Percentiles rank a stretch among this genome's conserved stretches.
phyloP scores from a whole-genome alignment of 805 yeast species.

The Saturnispora diversa region DNA sequence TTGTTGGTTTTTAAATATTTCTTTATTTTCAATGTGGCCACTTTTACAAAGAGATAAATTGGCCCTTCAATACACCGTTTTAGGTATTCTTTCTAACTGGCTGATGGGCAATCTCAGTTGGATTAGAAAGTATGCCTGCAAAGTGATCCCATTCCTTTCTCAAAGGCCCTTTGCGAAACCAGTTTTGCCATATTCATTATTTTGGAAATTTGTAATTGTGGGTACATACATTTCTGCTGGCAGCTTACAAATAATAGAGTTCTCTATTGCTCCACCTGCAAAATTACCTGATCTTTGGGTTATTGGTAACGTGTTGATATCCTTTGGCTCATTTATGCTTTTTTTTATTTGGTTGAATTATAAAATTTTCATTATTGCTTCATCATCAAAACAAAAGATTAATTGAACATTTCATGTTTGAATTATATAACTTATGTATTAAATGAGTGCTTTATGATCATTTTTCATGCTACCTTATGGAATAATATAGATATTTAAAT shows the following conservation, averaged over 20 bases:
- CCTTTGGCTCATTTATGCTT: constrained; percentile 64
- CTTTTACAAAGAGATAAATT: constrained; percentile 69
- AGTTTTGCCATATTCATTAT: constrained; percentile 40
- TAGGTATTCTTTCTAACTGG: constrained; percentile 68
- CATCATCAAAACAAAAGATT: not conserved
- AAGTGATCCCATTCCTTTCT: constrained; percentile 19
- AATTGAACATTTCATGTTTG: not conserved
- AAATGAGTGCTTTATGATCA: not conserved
- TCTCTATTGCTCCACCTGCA: constrained; percentile 42
- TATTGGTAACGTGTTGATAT: constrained; percentile 60
- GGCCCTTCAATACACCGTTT: constrained; percentile 58
- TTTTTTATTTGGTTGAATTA: constrained; percentile 81
- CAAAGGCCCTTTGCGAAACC: constrained; percentile 25
- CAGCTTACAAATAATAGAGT: constrained; percentile 48
- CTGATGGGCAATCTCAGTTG: constrained; percentile 57
- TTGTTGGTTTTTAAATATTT: constrained; percentile 81
- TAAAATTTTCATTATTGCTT: constrained; percentile 33
- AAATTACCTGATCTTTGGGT: constrained; percentile 82
- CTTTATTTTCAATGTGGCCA: constrained; percentile 84
- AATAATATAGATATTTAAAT: no score
- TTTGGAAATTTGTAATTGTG: constrained; percentile 45
- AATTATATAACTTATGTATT: not conserved
- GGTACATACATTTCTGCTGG: constrained; percentile 46
- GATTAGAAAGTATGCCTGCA: constrained; percentile 34
- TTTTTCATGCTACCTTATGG: no score